Evolutionary conservation across 192 early-diverging fungal genomes (phyloP).

Genomic region (Kappamyces sp.): DNA sequence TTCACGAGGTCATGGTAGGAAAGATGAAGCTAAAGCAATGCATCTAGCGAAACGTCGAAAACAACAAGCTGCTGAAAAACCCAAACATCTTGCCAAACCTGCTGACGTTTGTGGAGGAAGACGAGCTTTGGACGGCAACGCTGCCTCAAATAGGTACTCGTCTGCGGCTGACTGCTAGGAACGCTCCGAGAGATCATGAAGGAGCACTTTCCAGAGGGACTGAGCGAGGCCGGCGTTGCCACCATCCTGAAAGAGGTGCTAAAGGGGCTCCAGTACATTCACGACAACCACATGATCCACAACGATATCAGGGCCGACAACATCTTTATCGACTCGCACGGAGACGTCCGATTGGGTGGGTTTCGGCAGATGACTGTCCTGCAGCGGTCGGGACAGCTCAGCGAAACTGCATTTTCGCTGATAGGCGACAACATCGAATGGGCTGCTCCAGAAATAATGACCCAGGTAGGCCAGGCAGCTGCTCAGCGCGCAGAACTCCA

Average conservation of each 20-base stretch:
- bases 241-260: constrained; percentile 51
- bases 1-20: constrained; percentile 48
- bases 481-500: constrained; percentile 32
- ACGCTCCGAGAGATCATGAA: constrained; percentile 43
- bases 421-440: constrained; percentile 56
- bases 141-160: constrained; percentile 36
- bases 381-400: constrained; percentile 32
- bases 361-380: constrained; percentile 45
- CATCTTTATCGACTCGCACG: constrained; percentile 45
- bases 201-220: constrained; percentile 42
- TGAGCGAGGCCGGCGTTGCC: constrained; percentile 42
- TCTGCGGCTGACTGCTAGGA: constrained; percentile 21
- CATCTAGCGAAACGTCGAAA: constrained; percentile 38
- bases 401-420: constrained; percentile 42
- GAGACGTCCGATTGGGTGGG: constrained; percentile 47
- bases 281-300: constrained; percentile 55
- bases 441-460: constrained; percentile 57
- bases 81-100: constrained; percentile 50
- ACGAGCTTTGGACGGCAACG: constrained; percentile 55
- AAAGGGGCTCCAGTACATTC: constrained; percentile 47
- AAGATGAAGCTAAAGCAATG: background rate
- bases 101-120: constrained; percentile 46
- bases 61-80: constrained; percentile 41
- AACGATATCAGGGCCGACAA: constrained; percentile 58
- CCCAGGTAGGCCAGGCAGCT: constrained; percentile 30